A percentile compares a stretch with the other conserved stretches of the same genome.
phyloP scores from a whole-genome alignment of 352 stramenopile species.

The Phytophthora pistaciae region DNA sequence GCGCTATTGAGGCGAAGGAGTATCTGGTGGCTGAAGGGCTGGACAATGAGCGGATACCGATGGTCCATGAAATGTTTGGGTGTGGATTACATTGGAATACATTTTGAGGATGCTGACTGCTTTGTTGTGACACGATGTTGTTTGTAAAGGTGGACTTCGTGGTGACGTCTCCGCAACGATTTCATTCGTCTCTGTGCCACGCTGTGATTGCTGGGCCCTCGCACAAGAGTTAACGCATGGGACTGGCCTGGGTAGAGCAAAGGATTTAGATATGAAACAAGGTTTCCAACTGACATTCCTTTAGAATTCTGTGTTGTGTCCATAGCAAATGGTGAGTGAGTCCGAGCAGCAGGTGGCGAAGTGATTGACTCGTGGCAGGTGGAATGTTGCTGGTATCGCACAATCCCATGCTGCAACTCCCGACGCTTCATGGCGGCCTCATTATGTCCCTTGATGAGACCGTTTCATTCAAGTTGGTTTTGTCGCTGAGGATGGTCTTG shows the following conservation, averaged over 20 bases:
- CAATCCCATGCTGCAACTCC: conserved; percentile 26
- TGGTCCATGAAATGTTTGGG: conserved; percentile 63
- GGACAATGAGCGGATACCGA: conserved; percentile 35
- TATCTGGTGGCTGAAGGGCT: conserved; percentile 61
- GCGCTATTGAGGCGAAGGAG: conserved; percentile 61
- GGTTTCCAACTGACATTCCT: conserved; percentile 15
- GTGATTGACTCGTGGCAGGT: neutral
- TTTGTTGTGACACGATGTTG: conserved; percentile 9
- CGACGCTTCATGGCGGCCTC: conserved; percentile 14
- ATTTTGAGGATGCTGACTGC: conserved; percentile 2
- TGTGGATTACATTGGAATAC: neutral
- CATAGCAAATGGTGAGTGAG: neutral
- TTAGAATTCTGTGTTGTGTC: neutral
- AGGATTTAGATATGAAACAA: conserved; percentile 17
- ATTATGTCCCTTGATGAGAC: conserved; percentile 1
- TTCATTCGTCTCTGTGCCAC: conserved; percentile 74
- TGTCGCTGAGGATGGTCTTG: neutral
- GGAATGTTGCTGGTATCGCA: conserved; percentile 5
- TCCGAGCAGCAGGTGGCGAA: neutral
- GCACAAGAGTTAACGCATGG: conserved; percentile 17
- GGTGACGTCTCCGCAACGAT: conserved; percentile 54
- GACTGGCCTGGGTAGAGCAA: neutral
- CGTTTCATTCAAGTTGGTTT: conserved; percentile 23
- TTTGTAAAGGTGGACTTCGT: conserved; percentile 78
- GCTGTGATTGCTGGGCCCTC: conserved; percentile 40